Evolutionary conservation across 2,329 filamentous ascomycete species (phyloP), one percentile per base, ranked within the genome.

Genomic region (Colletotrichum sojae): DNA sequence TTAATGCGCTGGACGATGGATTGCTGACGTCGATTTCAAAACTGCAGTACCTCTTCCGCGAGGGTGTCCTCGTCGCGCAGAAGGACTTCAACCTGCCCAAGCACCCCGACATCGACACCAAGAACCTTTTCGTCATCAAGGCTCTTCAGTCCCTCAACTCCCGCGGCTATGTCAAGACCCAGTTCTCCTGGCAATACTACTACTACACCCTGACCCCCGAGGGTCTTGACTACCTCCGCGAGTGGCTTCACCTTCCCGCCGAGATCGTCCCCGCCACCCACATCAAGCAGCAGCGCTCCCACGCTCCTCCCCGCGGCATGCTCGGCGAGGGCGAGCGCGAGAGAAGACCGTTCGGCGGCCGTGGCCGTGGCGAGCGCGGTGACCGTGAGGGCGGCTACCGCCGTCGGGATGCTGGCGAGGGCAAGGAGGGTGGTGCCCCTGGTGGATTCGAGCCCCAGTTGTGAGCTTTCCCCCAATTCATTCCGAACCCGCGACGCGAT

Each of bases 131-230:
- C 85, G 95, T 98, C 85, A 94, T 99, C 91, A 99, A 99, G 92
- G 96, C 96, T 81, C 92, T 91, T 88, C 96, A 99, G 90, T 99
- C 96, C 75, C 91, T 99, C 82, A 97, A 91, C 88, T 98, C 95
- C 78, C 95, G 96, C 84, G 95, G 95, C 83, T 98, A 94, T 86
- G 91, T 99, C 88, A 99, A 99, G 94, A 99, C 96, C 79, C 96
- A 97, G 87, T 99, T 99, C 93, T 97, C 94, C 77, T 97, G 94
- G 94, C 94, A 97, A 88, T 97, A 95, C 91, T 97, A 98, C 92
- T 99, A 99, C 93, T 99, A 99, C 92, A 98, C 96, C 86, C 92
- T 99, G 86, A 98, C 95, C 84, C 94, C 95, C 82, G 95, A 98
- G 90, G 96, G 96, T 88, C 95, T 99, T 84, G 95, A 98, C 89